Base-by-base conservation (phyloP, 108 stramenopile species). In the Fistulifera solaris region DNA sequence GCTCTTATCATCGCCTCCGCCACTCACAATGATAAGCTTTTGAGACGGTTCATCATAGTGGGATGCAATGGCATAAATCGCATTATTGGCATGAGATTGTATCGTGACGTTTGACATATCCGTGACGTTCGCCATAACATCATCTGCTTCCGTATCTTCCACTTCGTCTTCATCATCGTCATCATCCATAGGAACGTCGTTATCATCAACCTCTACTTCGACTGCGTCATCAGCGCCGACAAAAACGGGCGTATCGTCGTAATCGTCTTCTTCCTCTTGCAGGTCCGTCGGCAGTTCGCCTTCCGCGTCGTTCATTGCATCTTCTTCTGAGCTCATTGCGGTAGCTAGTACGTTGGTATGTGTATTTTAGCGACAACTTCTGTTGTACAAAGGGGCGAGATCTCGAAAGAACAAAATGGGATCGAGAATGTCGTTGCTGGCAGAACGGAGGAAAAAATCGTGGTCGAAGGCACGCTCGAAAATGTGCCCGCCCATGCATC, bases 1-100 rank as follows among this genome's bases (percentile, higher is more conserved):
- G 12, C 89, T 93, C 50, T 70, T 81, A 75, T 98, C 96, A 54
- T 98, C 96, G 5, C 93, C 96, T 0, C 90, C 94, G 38, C 96
- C 96, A 17, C 77, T 81, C 27, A 87, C 52, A 39, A 93, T 66
- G 18, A 62, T 65, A 10, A 82, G 58, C 1, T 66, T 56, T 15
- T 51, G 66, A 54, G 75, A 64, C 10, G 13, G 49, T n/a, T 78
- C 62, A 48, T 73, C 81, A 11, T 66, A 59, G 64, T 89, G 87
- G 5, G 81, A 62, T 40, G 42, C 50, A n/a, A 83, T 55, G 16
- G 70, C 63, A 15, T 40, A 22, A 40, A 40, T 40, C 2, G 38
- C 18, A 19, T n/a, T n/a, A 6, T 40, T 62, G 63, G 52, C 28
- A 38, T 51, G 65, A 67, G 58, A 76, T 62, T 66, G 68, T 62